phyloP scores from a whole-genome alignment of 2,329 filamentous ascomycete species.

The Fusarium sambucinum region DNA sequence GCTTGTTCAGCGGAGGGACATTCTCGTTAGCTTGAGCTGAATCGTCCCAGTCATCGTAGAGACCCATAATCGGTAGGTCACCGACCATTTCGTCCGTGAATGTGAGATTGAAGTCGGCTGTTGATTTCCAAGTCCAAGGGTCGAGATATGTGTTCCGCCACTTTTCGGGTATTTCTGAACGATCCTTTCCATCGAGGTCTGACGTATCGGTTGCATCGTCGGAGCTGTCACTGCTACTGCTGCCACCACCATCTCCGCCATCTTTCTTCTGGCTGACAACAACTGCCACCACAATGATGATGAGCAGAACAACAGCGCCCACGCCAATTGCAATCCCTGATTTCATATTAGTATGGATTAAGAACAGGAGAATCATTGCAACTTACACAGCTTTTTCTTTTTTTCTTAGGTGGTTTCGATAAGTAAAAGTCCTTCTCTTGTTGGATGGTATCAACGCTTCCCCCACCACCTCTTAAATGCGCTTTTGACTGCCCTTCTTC shows the following conservation, averaged over 20 bases:
- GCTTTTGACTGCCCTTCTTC: slow-evolving; percentile 71
- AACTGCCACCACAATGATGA: slow-evolving; percentile 76
- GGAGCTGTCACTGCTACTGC: slow-evolving; percentile 34
- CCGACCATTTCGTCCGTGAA: slow-evolving; percentile 89
- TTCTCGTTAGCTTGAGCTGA: slow-evolving; percentile 80
- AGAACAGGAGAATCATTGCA: neutral
- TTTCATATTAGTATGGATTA: slow-evolving; percentile 32
- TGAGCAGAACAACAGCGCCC: slow-evolving; percentile 68
- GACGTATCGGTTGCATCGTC: slow-evolving; percentile 51
- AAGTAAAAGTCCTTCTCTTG: slow-evolving; percentile 62
- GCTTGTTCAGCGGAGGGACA: slow-evolving; percentile 80
- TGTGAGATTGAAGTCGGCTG: slow-evolving; percentile 90
- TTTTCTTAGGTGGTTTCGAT: slow-evolving; percentile 59
- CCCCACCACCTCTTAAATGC: slow-evolving; percentile 58
- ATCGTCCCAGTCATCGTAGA: slow-evolving; percentile 89
- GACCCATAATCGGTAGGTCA: slow-evolving; percentile 89
- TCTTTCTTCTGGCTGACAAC: slow-evolving; percentile 72
- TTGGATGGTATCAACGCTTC: slow-evolving; percentile 59
- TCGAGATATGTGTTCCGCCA: slow-evolving; percentile 84
- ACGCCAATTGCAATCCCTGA: slow-evolving; percentile 69
- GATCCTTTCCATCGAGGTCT: slow-evolving; percentile 64
- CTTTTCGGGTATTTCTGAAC: slow-evolving; percentile 69
- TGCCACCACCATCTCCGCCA: slow-evolving; percentile 57
- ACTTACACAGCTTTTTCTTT: slow-evolving; percentile 73
- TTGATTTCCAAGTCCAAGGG: slow-evolving; percentile 92